phyloP scores from a whole-genome alignment of 1,284 basidiomycete species.

The Trametes hirsuta region DNA sequence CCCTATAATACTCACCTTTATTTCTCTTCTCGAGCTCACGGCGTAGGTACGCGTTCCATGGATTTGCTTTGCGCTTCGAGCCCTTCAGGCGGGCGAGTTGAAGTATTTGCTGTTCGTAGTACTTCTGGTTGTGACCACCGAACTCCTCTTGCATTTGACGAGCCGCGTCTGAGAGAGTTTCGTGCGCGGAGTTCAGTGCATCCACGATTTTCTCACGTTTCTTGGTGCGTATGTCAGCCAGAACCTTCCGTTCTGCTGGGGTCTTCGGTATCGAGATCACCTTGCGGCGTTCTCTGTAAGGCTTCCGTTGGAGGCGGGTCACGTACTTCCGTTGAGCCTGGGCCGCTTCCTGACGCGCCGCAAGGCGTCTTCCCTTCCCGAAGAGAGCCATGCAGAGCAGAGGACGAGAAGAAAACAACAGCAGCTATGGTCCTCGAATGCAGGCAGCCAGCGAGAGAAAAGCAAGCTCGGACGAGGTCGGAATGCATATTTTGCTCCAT shows the following conservation, averaged over 20 bases:
- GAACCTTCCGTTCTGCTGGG: not conserved
- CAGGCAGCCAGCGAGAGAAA: too few relatives aligned
- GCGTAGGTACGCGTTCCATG: constrained; percentile 19
- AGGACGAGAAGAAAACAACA: too few relatives aligned
- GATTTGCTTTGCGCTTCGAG: constrained; percentile 7
- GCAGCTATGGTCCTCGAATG: too few relatives aligned
- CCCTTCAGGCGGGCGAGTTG: not conserved
- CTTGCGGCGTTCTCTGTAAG: not conserved
- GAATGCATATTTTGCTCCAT: not conserved
- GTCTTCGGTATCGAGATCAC: not conserved
- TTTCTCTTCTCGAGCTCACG: constrained; percentile 6
- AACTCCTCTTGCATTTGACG: not conserved
- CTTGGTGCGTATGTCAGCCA: not conserved
- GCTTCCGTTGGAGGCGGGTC: not conserved
- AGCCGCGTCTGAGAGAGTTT: not conserved
- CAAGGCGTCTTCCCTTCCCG: not conserved
- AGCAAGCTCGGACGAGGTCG: too few relatives aligned
- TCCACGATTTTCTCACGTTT: not conserved
- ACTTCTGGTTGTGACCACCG: not conserved
- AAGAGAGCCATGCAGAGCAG: not conserved
- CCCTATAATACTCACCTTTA: not conserved
- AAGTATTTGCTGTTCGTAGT: constrained; percentile 4
- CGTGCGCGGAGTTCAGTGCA: not conserved
- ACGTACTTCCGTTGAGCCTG: not conserved
- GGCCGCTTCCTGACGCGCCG: not conserved